Evolutionary conservation across 176 grass and related monocot genomes (phyloP).

Genomic region (Puccinellia tenuiflora): DNA sequence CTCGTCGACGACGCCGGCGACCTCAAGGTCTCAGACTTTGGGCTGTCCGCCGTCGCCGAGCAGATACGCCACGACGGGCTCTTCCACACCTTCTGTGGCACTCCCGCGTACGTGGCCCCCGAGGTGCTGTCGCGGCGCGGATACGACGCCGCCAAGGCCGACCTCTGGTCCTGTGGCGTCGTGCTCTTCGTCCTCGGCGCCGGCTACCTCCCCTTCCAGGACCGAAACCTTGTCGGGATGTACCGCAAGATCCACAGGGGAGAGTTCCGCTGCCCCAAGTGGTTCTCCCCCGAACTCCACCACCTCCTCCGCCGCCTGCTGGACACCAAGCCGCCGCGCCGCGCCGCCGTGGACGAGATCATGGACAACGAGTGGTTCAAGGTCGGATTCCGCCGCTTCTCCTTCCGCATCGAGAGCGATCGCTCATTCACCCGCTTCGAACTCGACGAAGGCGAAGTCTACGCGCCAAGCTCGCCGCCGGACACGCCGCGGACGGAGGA

Average conservation of each 20-base stretch:
- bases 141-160: slow-evolving; percentile 70
- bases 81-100: slow-evolving; percentile 98
- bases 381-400: slow-evolving; percentile 70
- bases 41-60: slow-evolving; percentile 77
- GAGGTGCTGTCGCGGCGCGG: slow-evolving; percentile 77
- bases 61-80: slow-evolving; percentile 78
- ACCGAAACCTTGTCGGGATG: slow-evolving; percentile 75
- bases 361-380: slow-evolving; percentile 89
- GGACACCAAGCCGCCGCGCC: slow-evolving; percentile 60
- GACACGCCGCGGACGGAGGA: slow-evolving; percentile 28
- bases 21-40: slow-evolving; percentile 92
- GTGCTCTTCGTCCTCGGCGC: slow-evolving; percentile 93
- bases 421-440: slow-evolving; percentile 60
- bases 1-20: slow-evolving; percentile 84
- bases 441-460: slow-evolving; percentile 20
- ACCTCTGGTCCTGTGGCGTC: slow-evolving; percentile 93
- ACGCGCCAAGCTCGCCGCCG: slow-evolving; percentile 2
- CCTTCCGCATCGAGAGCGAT: slow-evolving; percentile 89
- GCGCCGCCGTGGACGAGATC: slow-evolving; percentile 60
- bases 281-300: slow-evolving; percentile 72
- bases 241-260: slow-evolving; percentile 96
- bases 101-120: slow-evolving; percentile 90
- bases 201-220: slow-evolving; percentile 82
- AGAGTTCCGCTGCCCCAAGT: slow-evolving; percentile 83
- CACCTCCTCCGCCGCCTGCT: slow-evolving; percentile 59